Evolutionary conservation across 2,329 filamentous ascomycete species (phyloP).

Genomic region (Diaporthe sp.): DNA sequence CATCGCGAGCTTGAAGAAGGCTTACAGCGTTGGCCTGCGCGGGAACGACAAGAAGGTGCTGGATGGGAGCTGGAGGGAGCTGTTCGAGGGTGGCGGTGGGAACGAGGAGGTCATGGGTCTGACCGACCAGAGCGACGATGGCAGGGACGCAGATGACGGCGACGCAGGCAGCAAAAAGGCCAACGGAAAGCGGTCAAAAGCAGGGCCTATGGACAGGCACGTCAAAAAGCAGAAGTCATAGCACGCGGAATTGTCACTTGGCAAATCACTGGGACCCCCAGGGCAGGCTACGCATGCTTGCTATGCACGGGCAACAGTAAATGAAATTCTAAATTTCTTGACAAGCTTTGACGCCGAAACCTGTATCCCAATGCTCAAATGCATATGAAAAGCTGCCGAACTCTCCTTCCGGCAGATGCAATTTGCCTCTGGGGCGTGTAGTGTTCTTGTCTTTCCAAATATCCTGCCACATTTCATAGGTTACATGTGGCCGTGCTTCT

Average conservation of each 20-base stretch:
- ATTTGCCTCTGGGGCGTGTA: slow-evolving; percentile 8
- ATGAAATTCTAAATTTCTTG: not conserved
- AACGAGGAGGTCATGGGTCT: slow-evolving; percentile 53
- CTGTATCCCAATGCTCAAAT: not conserved
- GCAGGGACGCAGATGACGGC: slow-evolving; percentile 46
- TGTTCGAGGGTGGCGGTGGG: slow-evolving; percentile 53
- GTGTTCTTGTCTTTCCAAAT: not conserved
- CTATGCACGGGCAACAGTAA: not conserved
- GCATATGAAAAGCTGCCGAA: slow-evolving; percentile 6
- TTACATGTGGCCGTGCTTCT: slow-evolving; percentile 58
- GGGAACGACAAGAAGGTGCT: slow-evolving; percentile 71
- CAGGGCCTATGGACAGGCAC: slow-evolving; percentile 47
- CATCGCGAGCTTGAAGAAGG: slow-evolving; percentile 75
- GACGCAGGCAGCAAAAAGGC: slow-evolving; percentile 38
- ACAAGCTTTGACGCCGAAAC: not conserved
- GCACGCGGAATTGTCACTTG: not conserved
- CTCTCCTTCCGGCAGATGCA: slow-evolving; percentile 16
- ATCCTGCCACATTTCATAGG: not conserved
- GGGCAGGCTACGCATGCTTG: not conserved
- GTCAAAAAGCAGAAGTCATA: slow-evolving; percentile 44
- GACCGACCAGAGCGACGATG: slow-evolving; percentile 45
- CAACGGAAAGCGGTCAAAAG: slow-evolving; percentile 38
- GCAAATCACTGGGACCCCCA: not conserved
- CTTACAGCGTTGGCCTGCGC: slow-evolving; percentile 72
- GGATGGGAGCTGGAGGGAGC: slow-evolving; percentile 65